Base-by-base conservation (phyloP, 1,284 basidiomycete species). In the Phlebopus sp. region DNA sequence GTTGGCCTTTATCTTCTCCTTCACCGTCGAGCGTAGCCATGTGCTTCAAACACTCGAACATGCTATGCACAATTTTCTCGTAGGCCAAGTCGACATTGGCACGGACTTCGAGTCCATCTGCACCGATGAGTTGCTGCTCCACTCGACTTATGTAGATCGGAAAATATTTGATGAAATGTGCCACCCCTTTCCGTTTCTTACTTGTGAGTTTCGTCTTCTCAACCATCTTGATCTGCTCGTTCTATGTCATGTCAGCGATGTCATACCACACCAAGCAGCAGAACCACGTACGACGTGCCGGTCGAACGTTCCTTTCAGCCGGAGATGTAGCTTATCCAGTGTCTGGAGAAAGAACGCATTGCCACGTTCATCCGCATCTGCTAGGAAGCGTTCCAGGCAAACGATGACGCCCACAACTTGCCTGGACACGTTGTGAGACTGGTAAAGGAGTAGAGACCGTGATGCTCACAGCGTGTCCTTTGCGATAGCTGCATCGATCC, bases 141-240 rank as follows among this genome's bases (percentile, higher is more conserved):
- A 97, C 78, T 5, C 87, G 83, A 17, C 81, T 76, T 48, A 96
- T 84, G 62, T 97, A 97, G 2, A 84, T 76, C 0, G 96, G 92
- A 74, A 99, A 97, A 63, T 92, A 84, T 56, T 88, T 88, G 59
- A 98, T 85, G 64, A 98, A 98, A 42, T 88, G 88, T n/a, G 86
- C 88, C 14, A 97, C 90, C 2, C 96, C 96, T 54, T 84, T 86
- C 19, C 95, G 84, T 65, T 96, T 97, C 76, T 92, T 96, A 66
- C 85, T 88, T 5, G 88, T 90, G 41, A 95, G 69, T 66, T 94
- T 95, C 2, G 92, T 96, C 55, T 88, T 84, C 60, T 96, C 94
- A 42, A 97, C 87, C n/a, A 78, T 79, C 50, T 87, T 86, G 56
- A 97, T 83, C 69, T 97, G 94, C 49, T 93, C 89, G 55, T 75